Evolutionary conservation across 495 filamentous ascomycete species (phyloP).

Genomic region (Chlorociboria aeruginascens): DNA sequence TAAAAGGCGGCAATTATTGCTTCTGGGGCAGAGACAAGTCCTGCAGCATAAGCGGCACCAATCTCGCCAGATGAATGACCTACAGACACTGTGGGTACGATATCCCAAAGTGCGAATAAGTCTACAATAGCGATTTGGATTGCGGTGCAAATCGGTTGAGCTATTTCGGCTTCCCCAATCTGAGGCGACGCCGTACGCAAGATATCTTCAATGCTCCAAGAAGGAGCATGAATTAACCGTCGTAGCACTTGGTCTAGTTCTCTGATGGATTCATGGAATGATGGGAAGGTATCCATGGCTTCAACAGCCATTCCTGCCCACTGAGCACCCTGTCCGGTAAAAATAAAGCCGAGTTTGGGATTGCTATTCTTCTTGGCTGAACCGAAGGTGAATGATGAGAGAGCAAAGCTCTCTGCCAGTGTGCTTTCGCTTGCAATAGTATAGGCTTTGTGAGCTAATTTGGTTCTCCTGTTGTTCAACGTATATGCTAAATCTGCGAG

Average conservation of each 20-base stretch:
- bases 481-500: slow-evolving; percentile 27
- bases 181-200: neutral
- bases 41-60: slow-evolving; percentile 40
- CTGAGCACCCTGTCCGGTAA: slow-evolving; percentile 26
- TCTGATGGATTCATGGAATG: neutral
- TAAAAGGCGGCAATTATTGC: slow-evolving; percentile 41
- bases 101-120: slow-evolving; percentile 40
- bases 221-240: neutral
- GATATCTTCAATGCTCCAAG: slow-evolving; percentile 7
- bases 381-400: too few relatives aligned
- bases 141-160: slow-evolving; percentile 40
- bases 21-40: slow-evolving; percentile 33
- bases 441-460: slow-evolving; percentile 11
- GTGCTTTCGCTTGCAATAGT: slow-evolving; percentile 13
- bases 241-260: neutral
- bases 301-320: slow-evolving; percentile 43
- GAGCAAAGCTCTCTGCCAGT: neutral
- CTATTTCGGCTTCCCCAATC: slow-evolving; percentile 26
- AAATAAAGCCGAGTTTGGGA: slow-evolving; percentile 4
- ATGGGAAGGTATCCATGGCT: neutral
- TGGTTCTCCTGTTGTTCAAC: slow-evolving; percentile 16
- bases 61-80: slow-evolving; percentile 61
- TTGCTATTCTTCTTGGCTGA: too few relatives aligned
- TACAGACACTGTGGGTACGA: slow-evolving; percentile 40
- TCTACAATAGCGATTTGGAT: slow-evolving; percentile 43